These are phyloP conservation scores for Alectoria sarmentosa DNA, from an alignment of 495 filamentous ascomycete genomes.

Conservation along the genomic window DNA sequence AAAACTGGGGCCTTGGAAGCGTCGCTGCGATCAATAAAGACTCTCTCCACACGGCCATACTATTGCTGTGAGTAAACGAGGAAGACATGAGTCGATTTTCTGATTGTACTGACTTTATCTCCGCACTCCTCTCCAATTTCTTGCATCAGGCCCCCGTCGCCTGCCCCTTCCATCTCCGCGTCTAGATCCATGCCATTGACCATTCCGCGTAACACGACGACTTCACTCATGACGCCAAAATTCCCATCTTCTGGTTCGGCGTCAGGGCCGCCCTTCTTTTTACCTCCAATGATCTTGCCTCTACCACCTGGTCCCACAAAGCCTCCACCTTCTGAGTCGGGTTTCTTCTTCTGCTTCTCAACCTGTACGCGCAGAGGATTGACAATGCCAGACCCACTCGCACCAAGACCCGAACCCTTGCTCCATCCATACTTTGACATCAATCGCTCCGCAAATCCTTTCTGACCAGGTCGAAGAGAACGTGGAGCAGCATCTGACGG, in stretches of 20 bases:
- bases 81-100: background rate
- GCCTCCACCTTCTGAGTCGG: slow-evolving; percentile 73
- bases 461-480: slow-evolving; percentile 68
- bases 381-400: slow-evolving; percentile 69
- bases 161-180: slow-evolving; percentile 51
- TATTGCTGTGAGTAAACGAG: slow-evolving; percentile 27
- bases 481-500: slow-evolving; percentile 40
- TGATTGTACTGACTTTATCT: slow-evolving; percentile 50
- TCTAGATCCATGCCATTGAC: slow-evolving; percentile 70
- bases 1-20: slow-evolving; percentile 61
- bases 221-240: slow-evolving; percentile 70
- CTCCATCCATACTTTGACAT: slow-evolving; percentile 89
- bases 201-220: slow-evolving; percentile 76
- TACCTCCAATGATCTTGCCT: slow-evolving; percentile 75
- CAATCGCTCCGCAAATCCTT: slow-evolving; percentile 75
- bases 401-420: slow-evolving; percentile 79
- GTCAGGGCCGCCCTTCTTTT: slow-evolving; percentile 39
- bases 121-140: slow-evolving; percentile 93
- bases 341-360: slow-evolving; percentile 71
- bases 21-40: slow-evolving; percentile 58
- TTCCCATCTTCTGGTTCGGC: slow-evolving; percentile 46
- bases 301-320: slow-evolving; percentile 60
- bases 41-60: slow-evolving; percentile 82
- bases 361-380: slow-evolving; percentile 75
- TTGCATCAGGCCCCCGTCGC: slow-evolving; percentile 68